These are phyloP conservation scores for Fusarium sp. DNA, from an alignment of 2,329 filamentous ascomycete species.

Conservation along the genomic window DNA sequence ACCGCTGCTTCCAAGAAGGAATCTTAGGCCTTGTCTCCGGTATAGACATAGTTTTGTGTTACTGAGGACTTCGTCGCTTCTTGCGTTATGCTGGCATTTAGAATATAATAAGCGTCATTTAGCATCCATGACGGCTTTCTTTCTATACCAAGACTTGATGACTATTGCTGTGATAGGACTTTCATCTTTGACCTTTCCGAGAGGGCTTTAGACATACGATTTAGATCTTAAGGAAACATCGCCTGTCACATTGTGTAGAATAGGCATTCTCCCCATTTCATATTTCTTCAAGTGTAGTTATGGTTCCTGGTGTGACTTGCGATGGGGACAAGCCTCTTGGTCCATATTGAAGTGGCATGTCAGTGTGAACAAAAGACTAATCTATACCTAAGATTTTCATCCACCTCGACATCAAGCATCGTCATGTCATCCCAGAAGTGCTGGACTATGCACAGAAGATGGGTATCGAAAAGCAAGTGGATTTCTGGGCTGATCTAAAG, in stretches of 20 bases:
- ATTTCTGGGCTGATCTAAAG: not conserved
- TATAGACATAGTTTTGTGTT: not conserved
- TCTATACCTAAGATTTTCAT: not conserved
- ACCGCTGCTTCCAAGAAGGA: slow-evolving; percentile 35
- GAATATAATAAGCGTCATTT: not conserved
- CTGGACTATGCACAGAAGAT: not conserved
- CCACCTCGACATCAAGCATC: not conserved
- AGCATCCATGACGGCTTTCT: not conserved
- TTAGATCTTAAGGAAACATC: rapidly evolving
- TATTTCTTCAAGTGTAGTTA: too few relatives aligned
- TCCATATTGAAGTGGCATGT: too few relatives aligned
- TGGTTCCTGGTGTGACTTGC: not conserved
- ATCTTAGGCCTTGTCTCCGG: not conserved
- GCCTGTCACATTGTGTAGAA: not conserved
- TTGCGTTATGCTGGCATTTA: not conserved
- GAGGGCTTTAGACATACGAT: rapidly evolving
- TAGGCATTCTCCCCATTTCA: not conserved
- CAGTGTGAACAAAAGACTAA: rapidly evolving
- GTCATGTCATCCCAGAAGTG: not conserved
- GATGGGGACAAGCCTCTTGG: rapidly evolving
- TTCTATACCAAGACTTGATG: not conserved
- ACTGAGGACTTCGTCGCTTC: not conserved
- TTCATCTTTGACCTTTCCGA: rapidly evolving
- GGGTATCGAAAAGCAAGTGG: not conserved
- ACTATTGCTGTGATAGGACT: not conserved